Conservation (phyloP, 2,329 filamentous ascomycete species). For the Zymoseptoria tritici region DNA sequence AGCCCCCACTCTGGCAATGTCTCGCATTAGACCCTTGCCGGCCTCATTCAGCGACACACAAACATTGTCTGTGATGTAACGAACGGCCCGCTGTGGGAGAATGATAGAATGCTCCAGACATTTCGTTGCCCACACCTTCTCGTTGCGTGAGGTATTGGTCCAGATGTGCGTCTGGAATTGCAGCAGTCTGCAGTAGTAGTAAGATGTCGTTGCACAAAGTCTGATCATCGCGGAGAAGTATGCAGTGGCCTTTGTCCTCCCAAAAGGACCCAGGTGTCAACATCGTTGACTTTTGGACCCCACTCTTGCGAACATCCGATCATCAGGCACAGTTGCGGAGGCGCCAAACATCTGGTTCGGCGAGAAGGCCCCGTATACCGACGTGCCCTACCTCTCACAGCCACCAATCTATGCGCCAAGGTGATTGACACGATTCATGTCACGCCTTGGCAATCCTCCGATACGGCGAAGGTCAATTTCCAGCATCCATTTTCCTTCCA, state of each 20-base stretch:
- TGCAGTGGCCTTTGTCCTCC: background rate
- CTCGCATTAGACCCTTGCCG: background rate
- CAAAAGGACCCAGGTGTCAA: background rate
- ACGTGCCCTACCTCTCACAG: background rate
- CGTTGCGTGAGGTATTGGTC: background rate
- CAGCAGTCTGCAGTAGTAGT: background rate
- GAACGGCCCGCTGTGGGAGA: no score
- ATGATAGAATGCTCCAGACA: background rate
- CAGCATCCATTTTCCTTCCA: background rate
- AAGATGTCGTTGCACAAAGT: background rate
- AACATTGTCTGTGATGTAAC: background rate
- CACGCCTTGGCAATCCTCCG: background rate
- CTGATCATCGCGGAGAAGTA: background rate
- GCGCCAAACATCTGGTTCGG: no score
- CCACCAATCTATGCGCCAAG: background rate
- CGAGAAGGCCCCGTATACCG: no score
- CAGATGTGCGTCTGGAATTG: background rate
- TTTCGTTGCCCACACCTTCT: background rate
- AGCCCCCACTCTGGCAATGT: background rate
- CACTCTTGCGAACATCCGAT: background rate
- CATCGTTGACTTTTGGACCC: background rate
- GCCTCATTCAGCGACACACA: constrained; percentile 1
- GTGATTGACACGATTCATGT: background rate
- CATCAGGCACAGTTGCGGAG: background rate
- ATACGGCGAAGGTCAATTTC: background rate